Evolutionary conservation across 1,284 basidiomycete species (phyloP).

Genomic region (Cryptococcus sp.): DNA sequence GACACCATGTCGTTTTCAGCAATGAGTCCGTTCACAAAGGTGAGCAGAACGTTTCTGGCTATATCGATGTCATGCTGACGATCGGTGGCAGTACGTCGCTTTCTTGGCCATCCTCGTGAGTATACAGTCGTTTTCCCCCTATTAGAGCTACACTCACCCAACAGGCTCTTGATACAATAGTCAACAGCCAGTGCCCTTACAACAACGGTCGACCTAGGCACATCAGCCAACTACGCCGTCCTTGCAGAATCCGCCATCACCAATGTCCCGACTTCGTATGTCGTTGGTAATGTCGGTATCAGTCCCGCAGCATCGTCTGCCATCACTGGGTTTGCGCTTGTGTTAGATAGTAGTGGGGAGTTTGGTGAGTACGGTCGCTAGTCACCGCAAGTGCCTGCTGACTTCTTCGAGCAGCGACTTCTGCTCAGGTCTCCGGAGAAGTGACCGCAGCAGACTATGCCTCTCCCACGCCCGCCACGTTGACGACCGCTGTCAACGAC

Average conservation of each 20-base stretch:
- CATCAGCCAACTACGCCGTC: conserved; percentile 20
- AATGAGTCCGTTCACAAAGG: too few relatives aligned
- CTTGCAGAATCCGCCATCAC: conserved; percentile 23
- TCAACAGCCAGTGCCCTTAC: conserved; percentile 6
- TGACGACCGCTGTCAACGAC: conserved; percentile 16
- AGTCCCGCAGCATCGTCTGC: conserved; percentile 10
- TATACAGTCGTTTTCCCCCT: too few relatives aligned
- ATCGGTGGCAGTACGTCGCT: too few relatives aligned
- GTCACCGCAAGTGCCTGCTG: not conserved
- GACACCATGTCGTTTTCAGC: too few relatives aligned
- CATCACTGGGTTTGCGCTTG: conserved; percentile 13
- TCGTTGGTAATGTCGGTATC: conserved; percentile 21
- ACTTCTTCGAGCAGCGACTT: conserved; percentile 7
- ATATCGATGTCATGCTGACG: too few relatives aligned
- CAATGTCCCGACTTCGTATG: conserved; percentile 16
- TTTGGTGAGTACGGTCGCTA: conserved; percentile 6
- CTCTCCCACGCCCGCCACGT: conserved; percentile 7
- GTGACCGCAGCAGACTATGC: conserved; percentile 16
- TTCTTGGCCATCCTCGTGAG: too few relatives aligned
- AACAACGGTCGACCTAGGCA: conserved; percentile 18
- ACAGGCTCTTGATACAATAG: not conserved
- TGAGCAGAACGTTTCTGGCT: too few relatives aligned
- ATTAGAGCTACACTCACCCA: too few relatives aligned
- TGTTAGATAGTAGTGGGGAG: conserved; percentile 6
- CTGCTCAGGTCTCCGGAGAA: conserved; percentile 13